Conservation (phyloP, 2,329 filamentous ascomycete genomes). For the Capronia americana region DNA sequence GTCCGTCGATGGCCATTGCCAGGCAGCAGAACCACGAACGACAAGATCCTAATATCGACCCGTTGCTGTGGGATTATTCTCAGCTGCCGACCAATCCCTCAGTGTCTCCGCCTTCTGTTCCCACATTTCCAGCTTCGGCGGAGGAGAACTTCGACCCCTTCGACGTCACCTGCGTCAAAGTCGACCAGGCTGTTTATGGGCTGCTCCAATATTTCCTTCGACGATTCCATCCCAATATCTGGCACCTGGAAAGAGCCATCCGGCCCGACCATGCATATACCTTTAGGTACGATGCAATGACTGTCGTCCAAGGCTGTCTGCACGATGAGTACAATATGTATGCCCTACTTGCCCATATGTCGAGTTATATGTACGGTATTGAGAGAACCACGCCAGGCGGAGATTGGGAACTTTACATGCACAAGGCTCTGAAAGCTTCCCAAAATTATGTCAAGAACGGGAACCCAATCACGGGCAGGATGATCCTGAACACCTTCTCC, state of each 20-base stretch:
- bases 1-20: too few relatives aligned
- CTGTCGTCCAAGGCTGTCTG: constrained; percentile 27
- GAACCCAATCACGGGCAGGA: constrained; percentile 22
- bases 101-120: constrained; percentile 12
- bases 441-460: constrained; percentile 24
- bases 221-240: constrained; percentile 30
- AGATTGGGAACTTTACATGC: constrained; percentile 26
- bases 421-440: constrained; percentile 28
- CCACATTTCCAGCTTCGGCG: constrained; percentile 26
- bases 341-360: constrained; percentile 32
- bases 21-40: background rate
- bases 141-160: constrained; percentile 30
- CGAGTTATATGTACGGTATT: constrained; percentile 27
- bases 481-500: constrained; percentile 32
- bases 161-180: constrained; percentile 26
- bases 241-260: constrained; percentile 29
- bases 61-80: constrained; percentile 20
- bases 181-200: constrained; percentile 22
- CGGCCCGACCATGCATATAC: constrained; percentile 26
- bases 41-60: constrained; percentile 16
- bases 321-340: constrained; percentile 35
- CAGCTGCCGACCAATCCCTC: background rate
- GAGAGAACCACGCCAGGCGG: constrained; percentile 12
- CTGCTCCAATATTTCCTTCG: constrained; percentile 32
- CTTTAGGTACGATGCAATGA: constrained; percentile 27